Base-by-base conservation (phyloP, 1,284 basidiomycete genomes). In the Vanrija humicola region DNA sequence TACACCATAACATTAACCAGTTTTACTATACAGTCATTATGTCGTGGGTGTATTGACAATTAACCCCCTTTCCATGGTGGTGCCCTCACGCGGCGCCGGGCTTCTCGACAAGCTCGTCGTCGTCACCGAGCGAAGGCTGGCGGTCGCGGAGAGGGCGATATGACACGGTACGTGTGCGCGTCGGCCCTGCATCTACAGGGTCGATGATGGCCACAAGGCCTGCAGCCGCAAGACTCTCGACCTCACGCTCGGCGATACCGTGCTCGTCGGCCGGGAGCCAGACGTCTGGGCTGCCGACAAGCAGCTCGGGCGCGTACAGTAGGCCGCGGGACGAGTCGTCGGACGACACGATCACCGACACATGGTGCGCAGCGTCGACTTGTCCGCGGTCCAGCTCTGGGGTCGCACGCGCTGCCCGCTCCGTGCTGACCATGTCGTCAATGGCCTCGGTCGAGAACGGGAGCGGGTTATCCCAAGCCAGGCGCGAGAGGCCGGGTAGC, bases 251-350 rank as follows among this genome's bases (percentile, higher is more conserved):
- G 15, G 65, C 86, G 23, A 89, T 83, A 18, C 86, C 86, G 18
- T 84, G 82, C 3, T 79, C 77, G 67, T 89, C 88, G 67, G 86
- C 84, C 0, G 86, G 86, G 8, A 90, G 79, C 88, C 88, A 90
- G 46, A 91, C 87, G 48, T 86, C 83, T 0, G 88, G 88, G 8
- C 81, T 76, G 9, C 86, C 86, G 6, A 85, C 85, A 55, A 88
- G 81, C 40, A 90, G 79, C 69, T 88, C 87, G 2, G 88, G 86
- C 2, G 88, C 86, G 69, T 90, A 90, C 42, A 91, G 76, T 57
- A 90, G 83, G 5, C 84, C 83, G 8, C 83, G 42, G 1, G 23
- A 9, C 25, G 46, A 29, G 21, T 54, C 50, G 7, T 47, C 54
- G 0, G 47, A n/a, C 5, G 46, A 28, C 1, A 12, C 19, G 29